Evolutionary conservation across 352 stramenopile genomes (phyloP).

Genomic region (Pythium vanterpoolii): DNA sequence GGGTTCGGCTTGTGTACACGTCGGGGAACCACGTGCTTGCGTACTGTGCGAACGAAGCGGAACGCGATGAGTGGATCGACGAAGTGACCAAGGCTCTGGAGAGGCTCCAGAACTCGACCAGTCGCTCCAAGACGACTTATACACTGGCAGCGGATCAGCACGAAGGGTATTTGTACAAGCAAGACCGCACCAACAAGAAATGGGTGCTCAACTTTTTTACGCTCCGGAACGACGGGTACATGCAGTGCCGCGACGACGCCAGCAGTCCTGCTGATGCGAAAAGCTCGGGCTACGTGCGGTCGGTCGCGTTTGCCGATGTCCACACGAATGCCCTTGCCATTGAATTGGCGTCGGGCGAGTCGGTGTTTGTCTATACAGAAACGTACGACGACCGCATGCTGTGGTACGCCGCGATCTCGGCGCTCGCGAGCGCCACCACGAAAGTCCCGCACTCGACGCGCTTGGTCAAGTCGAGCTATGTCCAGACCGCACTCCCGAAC

Average conservation of each 20-base stretch:
- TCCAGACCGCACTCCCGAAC: conserved; percentile 70
- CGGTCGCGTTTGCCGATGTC: conserved; percentile 65
- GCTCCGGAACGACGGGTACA: conserved; percentile 64
- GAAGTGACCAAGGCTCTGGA: conserved; percentile 54
- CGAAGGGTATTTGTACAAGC: conserved; percentile 64
- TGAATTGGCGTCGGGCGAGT: conserved; percentile 53
- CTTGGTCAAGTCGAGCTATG: conserved; percentile 69
- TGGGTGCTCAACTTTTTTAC: conserved; percentile 67
- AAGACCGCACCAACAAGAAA: conserved; percentile 44
- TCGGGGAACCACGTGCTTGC: conserved; percentile 42
- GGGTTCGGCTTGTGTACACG: conserved; percentile 51
- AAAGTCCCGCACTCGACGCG: conserved; percentile 33
- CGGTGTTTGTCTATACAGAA: conserved; percentile 73
- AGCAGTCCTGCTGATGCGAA: conserved; percentile 37
- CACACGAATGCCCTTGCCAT: conserved; percentile 72
- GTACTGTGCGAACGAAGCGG: conserved; percentile 39
- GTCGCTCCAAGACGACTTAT: conserved; percentile 69
- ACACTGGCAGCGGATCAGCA: conserved; percentile 61
- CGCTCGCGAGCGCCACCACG: conserved; percentile 47
- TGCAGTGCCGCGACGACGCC: conserved; percentile 62
- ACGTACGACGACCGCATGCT: conserved; percentile 82
- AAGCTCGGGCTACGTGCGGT: conserved; percentile 61
- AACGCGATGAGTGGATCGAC: conserved; percentile 51
- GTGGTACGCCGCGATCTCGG: conserved; percentile 75
- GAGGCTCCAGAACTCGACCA: conserved; percentile 40